Evolutionary conservation across 139 green algal species (phyloP).

Genomic region (Chlorella sp.): DNA sequence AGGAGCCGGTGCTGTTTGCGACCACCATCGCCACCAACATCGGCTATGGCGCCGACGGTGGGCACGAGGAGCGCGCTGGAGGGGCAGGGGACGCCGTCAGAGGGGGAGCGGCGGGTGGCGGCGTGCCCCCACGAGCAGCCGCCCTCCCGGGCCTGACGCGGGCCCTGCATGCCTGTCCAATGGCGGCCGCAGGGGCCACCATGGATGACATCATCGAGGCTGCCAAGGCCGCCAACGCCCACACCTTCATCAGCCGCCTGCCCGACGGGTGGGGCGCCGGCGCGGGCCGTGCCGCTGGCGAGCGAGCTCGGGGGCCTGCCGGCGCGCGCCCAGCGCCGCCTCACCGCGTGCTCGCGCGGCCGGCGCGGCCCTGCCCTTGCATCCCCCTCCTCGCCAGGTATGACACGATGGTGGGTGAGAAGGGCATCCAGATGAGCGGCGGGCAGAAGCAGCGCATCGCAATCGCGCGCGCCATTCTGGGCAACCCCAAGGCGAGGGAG

Average conservation of each 20-base stretch:
- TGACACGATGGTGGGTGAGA: constrained; percentile 53
- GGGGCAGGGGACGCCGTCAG: too few relatives aligned
- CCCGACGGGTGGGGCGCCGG: constrained; percentile 34
- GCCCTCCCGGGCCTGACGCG: too few relatives aligned
- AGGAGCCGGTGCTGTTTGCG: constrained; percentile 90
- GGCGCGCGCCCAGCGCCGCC: too few relatives aligned
- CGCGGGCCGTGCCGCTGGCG: too few relatives aligned
- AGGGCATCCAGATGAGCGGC: constrained; percentile 55
- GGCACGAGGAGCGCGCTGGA: too few relatives aligned
- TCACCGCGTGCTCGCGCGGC: too few relatives aligned
- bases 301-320: too few relatives aligned
- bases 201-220: constrained; percentile 67
- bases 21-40: constrained; percentile 81
- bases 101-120: too few relatives aligned
- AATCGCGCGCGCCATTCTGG: constrained; percentile 72
- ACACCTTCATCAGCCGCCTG: constrained; percentile 80
- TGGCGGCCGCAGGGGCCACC: constrained; percentile 24
- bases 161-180: too few relatives aligned
- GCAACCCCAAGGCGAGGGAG: constrained; percentile 54
- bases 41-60: constrained; percentile 18
- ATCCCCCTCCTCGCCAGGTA: too few relatives aligned
- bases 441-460: constrained; percentile 87
- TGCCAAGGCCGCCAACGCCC: constrained; percentile 71
- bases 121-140: too few relatives aligned
- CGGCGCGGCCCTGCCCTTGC: too few relatives aligned